Base-by-base conservation (phyloP, 164 flowering plant species). In the Liriodendron chinense region DNA sequence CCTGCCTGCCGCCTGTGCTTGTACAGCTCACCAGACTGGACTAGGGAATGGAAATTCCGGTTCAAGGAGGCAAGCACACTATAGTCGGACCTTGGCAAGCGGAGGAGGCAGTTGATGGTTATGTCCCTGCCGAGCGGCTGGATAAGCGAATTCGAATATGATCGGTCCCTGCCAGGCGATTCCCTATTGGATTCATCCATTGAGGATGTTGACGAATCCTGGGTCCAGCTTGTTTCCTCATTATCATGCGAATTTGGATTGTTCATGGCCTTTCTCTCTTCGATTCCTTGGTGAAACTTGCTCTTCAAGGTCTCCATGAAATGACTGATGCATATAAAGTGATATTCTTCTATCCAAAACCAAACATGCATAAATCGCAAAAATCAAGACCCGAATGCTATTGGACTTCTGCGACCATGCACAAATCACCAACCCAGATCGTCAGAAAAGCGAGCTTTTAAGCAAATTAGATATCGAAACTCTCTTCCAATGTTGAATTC, bases 81-180 rank as follows among this genome's bases (percentile, higher is more conserved):
- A 76, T 96, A 96, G 70, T 94, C 93, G 10, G 97, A 89, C 81
- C 99, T 87, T 2, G 99, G 90, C 83, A 91, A 91, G 1, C 84
- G 87, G 68, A 89, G 73, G 53, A 96, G 89, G 67, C 96, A 92
- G 21, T 82, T 83, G 50, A 94, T 87, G 1, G 96, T 85, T 70
- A 82, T 81, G 83, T 94, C 99, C 10, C 97, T 82, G 23, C 92
- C 93, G 48, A 94, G 86, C 56, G 79, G 74, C 14, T 78, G 82
- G 63, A 91, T 87, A 7, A 92, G 88, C 53, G 91, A 82, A 23
- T 80, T 81, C n/a, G 72, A 75, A 68, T 71, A 73, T 7, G 83
- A 67, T 69, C 81, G 78, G 25, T 79, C 86, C 28, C 63, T 72
- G 68, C 57, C 9, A 70, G 13, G 71, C n/a, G 48, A 25, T 69